A percentile compares a stretch with the other conserved stretches of the same genome.
These are phyloP conservation scores for Sarocladium strictum DNA, from an alignment of 2,329 filamentous ascomycete species.

Conservation along the genomic window DNA sequence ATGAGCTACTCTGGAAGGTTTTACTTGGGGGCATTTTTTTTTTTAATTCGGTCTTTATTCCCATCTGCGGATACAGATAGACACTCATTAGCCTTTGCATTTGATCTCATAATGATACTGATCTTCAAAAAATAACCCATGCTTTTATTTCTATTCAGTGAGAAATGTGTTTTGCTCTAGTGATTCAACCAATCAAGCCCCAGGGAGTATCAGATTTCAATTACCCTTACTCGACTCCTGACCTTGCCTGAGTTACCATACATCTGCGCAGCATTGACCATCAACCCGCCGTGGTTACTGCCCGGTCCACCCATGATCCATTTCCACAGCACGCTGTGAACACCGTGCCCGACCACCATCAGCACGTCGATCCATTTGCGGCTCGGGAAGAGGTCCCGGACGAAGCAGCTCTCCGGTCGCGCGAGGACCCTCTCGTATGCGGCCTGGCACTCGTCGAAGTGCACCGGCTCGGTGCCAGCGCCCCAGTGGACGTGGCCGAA, in stretches of 20 bases:
- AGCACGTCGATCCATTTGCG: constrained; percentile 40
- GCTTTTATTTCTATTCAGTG: too few species aligned
- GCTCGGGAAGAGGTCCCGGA: constrained; percentile 42
- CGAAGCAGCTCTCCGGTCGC: constrained; percentile 31
- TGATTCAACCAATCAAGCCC: too few species aligned
- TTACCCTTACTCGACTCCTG: constrained; percentile 32
- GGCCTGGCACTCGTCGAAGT: constrained; percentile 68
- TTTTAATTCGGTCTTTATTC: too few species aligned
- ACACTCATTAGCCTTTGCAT: neutral
- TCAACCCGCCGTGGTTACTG: constrained; percentile 40
- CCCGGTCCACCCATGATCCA: constrained; percentile 50
- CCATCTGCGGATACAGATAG: neutral
- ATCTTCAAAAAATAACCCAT: neutral
- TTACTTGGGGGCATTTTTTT: neutral
- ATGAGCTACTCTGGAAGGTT: neutral
- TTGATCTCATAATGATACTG: neutral
- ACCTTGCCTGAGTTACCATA: constrained; percentile 45
- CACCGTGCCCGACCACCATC: constrained; percentile 37
- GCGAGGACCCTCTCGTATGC: constrained; percentile 63
- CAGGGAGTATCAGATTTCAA: constrained; percentile 22
- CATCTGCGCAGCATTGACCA: constrained; percentile 55
- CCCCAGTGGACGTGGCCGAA: constrained; percentile 83
- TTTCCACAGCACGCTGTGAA: constrained; percentile 46
- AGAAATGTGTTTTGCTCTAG: too few species aligned
- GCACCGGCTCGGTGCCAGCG: constrained; percentile 62